Base-by-base conservation (phyloP, 257 asterid species). In the Fraxinus anomala region DNA sequence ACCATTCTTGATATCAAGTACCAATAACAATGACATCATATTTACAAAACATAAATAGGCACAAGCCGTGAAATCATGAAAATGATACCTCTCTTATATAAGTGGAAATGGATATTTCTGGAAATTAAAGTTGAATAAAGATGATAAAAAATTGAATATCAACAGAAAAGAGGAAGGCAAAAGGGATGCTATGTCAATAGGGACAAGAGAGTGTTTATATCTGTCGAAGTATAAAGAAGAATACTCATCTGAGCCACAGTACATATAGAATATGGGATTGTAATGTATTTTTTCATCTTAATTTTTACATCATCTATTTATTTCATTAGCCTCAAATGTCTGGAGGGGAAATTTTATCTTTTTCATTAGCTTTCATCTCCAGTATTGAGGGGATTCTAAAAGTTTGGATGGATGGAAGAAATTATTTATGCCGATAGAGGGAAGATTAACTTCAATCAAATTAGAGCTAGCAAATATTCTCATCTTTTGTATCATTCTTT, bases 1-100 rank as follows among this genome's bases (percentile, higher is more conserved):
- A 47, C 6, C n/a, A 70, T 14, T 63, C 72, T 44, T 44, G 21
- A n/a, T 26, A 65, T 63, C 74, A 74, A 69, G 26, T 74, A 49
- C 33, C 30, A n/a, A n/a, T 59, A 59, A 21, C 67, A 56, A 56
- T n/a, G 67, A 21, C 67, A 59, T 59, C 67, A 59, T 12, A 59
- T 59, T 23, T 59, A 59, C 30, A 31, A 59, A 59, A 59, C 28
- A 59, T 8, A 1, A 6, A 23, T 56, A 56, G 65, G 66, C 66
- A 56, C 30, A 73, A 42, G 36, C 28, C 19, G 47, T 19, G 24
- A 31, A 73, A 51, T 13, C 24, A 6, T 28, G 42, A 31, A 33
- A 51, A 73, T 10, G 16, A 24, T 14, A 14, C 19, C 1, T 51
- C 77, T 44, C 36, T 31, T 49, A 65, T 24, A 49, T 7, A 73